These are phyloP conservation scores for Coemansia reversa DNA, from an alignment of 192 early-diverging fungal genomes.

Conservation along the genomic window DNA sequence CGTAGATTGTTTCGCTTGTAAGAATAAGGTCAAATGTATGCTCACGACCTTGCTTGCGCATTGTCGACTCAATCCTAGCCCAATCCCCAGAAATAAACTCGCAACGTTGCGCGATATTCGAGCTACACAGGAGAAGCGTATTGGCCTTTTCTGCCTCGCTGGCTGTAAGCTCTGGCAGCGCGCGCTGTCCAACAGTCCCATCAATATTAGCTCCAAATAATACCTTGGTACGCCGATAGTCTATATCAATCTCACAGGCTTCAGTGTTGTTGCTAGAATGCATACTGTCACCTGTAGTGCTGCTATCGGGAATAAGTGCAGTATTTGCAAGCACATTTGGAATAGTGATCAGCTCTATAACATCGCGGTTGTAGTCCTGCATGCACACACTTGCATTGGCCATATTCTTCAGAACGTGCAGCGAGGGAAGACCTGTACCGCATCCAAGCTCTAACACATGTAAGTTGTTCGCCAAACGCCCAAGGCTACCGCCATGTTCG, in stretches of 20 bases:
- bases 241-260: conserved; percentile 47
- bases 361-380: conserved; percentile 93
- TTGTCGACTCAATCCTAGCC: conserved; percentile 50
- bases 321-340: conserved; percentile 91
- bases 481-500: conserved; percentile 27
- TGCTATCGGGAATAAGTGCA: conserved; percentile 28
- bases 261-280: conserved; percentile 36
- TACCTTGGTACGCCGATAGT: conserved; percentile 38
- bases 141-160: conserved; percentile 43
- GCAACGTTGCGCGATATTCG: conserved; percentile 39
- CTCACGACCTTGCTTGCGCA: conserved; percentile 48
- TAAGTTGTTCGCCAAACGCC: background rate
- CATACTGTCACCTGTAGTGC: conserved; percentile 63
- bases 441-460: conserved; percentile 74
- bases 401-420: conserved; percentile 64
- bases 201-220: conserved; percentile 43
- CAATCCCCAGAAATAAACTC: conserved; percentile 70
- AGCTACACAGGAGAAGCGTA: conserved; percentile 10
- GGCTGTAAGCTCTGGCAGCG: conserved; percentile 40
- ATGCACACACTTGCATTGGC: conserved; percentile 65
- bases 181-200: conserved; percentile 33
- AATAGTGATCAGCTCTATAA: conserved; percentile 81
- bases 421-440: conserved; percentile 82
- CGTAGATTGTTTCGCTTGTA: conserved; percentile 80
- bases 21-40: conserved; percentile 70